phyloP scores from a whole-genome alignment of 495 filamentous ascomycete genomes.

The Neurospora sp. region DNA sequence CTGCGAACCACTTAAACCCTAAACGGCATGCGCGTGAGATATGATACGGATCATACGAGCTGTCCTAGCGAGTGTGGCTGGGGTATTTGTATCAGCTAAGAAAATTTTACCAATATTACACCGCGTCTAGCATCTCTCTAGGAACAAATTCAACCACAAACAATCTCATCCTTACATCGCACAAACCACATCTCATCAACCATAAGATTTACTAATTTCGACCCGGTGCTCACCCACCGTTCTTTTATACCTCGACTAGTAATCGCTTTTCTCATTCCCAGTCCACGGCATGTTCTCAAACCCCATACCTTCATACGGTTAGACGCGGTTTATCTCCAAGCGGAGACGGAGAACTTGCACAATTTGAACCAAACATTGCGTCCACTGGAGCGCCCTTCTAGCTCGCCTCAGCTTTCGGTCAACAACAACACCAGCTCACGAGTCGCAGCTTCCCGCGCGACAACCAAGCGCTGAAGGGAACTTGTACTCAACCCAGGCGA shows the following conservation, averaged over 20 bases:
- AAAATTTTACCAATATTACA: not conserved
- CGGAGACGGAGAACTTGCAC: not conserved
- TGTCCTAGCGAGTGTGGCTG: not conserved
- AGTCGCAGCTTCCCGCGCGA: not conserved
- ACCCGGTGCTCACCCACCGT: not conserved
- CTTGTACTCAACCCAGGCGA: not conserved
- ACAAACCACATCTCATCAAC: not conserved
- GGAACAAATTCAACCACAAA: not conserved
- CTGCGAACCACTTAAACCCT: not conserved
- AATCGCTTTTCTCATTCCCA: not conserved
- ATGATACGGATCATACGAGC: not conserved
- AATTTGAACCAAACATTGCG: not conserved
- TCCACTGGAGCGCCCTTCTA: not conserved
- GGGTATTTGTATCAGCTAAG: not conserved
- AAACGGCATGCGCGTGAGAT: not conserved
- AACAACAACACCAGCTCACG: not conserved
- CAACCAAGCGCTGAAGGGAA: not conserved
- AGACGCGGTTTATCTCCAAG: not conserved
- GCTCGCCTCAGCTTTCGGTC: not conserved
- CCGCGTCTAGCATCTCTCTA: not conserved
- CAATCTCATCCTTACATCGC: not conserved
- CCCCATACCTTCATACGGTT: not conserved
- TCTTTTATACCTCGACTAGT: not conserved
- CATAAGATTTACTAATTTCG: not conserved
- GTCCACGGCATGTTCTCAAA: not conserved